Evolutionary conservation across 106 monocot species (phyloP), one percentile per base, ranked within the genome.

Genomic region (Vanilla planifolia): DNA sequence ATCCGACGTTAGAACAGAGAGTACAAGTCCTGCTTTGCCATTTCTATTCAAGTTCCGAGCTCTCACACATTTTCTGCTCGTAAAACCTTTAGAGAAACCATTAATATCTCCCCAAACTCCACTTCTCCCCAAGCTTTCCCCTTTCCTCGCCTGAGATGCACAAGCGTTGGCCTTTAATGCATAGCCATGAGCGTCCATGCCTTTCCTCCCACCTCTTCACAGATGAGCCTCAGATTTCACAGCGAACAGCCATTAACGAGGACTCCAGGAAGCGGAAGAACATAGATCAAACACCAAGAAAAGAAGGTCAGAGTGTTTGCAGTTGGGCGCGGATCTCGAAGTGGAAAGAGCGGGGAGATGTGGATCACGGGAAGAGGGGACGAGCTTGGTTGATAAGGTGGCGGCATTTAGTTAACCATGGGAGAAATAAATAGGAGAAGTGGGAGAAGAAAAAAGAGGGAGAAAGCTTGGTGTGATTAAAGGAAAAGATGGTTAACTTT

Each of bases 1-100:
- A 59, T 71, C 75, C 27, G 79, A 65, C n/a, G 80, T 75, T 20
- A 80, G 74, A 62, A 67, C 33, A 67, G 65, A 70, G 48, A 50
- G 60, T 34, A 48, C 19, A 34, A 41, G 27, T 6, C 70, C 48
- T 6, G 36, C 28, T 24, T 24, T 65, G 3, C 21, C 25, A 29
- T 33, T 64, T 51, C 67, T 55, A 55, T 13, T 33, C 17, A 3
- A 61, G 46, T 42, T 66, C 34, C 61, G 37, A 8, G 3, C 11
- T 32, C 43, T 61, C 24, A 64, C 50, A 4, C 64, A 22, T 14
- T n/a, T 25, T 55, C 37, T 46, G 14, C 22, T 59, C 30, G 44
- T 19, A 4, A 27, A 65, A 39, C 17, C 44, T 3, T 4, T 8
- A 30, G 20, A 34, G 57, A 57, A 57, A 21, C 24, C 44, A 14